Evolutionary conservation across 2,329 filamentous ascomycete genomes (phyloP).

Genomic region (Fusarium stilboides): DNA sequence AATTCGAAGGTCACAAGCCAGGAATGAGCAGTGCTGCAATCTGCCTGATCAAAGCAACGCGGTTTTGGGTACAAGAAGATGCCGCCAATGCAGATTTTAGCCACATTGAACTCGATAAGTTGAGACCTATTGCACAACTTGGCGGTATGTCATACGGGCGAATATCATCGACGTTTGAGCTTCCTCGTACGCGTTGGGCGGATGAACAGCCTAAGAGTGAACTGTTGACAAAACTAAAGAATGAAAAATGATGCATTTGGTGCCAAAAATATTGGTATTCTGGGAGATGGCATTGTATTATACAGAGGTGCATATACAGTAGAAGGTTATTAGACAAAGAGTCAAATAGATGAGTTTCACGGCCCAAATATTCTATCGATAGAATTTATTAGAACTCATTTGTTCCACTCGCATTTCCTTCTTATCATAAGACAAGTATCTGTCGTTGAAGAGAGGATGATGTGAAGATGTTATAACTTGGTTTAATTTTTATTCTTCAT

Average conservation of each 20-base stretch:
- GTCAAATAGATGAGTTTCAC: too few species aligned
- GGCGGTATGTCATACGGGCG: slow-evolving; percentile 90
- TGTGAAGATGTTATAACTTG: rapidly evolving
- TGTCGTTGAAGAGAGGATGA: background rate
- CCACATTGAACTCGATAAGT: slow-evolving; percentile 80
- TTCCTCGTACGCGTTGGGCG: slow-evolving; percentile 60
- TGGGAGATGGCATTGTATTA: too few species aligned
- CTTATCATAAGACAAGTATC: background rate
- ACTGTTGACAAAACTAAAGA: background rate
- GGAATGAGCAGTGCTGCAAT: slow-evolving; percentile 83
- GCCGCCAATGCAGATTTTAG: slow-evolving; percentile 84
- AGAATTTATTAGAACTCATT: too few species aligned
- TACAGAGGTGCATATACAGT: too few species aligned
- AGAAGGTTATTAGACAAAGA: too few species aligned
- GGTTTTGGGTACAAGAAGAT: slow-evolving; percentile 92
- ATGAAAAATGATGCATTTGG: too few species aligned
- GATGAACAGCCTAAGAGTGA: slow-evolving; percentile 2
- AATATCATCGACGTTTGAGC: slow-evolving; percentile 77
- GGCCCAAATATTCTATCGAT: too few species aligned
- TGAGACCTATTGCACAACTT: slow-evolving; percentile 84
- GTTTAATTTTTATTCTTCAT: rapidly evolving
- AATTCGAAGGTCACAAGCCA: slow-evolving; percentile 82
- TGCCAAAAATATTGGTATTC: too few species aligned
- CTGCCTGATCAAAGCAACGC: slow-evolving; percentile 83
- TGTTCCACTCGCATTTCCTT: background rate